Percentiles rank a stretch among this genome's conserved stretches.
phyloP scores from a whole-genome alignment of 176 grass and related monocot genomes.

The Raddia distichophylla region DNA sequence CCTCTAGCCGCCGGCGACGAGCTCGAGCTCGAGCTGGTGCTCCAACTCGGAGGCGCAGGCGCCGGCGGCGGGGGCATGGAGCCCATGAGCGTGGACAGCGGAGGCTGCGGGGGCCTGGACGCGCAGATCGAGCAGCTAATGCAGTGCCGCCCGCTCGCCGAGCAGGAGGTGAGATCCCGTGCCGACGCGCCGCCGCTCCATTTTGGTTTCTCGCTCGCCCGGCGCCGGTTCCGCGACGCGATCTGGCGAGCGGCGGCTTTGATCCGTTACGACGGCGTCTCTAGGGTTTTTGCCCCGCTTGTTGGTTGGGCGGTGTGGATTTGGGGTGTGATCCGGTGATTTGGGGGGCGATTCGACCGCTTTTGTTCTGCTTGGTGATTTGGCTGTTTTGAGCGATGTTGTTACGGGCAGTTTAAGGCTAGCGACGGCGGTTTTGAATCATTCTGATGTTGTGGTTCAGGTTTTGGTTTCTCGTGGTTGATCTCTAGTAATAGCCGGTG shows the following conservation, averaged over 20 bases:
- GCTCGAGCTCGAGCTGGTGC: slow-evolving; percentile 49
- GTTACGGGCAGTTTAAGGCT: not conserved
- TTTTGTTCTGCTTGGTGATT: slow-evolving; percentile 5
- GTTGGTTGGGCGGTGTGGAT: not conserved
- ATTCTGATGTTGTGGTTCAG: slow-evolving; percentile 18
- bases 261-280: slow-evolving; percentile 30
- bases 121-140: slow-evolving; percentile 95
- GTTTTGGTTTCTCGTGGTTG: slow-evolving; percentile 32
- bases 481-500: slow-evolving; percentile 19
- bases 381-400: not conserved
- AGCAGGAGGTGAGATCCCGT: slow-evolving; percentile 69
- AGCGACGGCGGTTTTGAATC: slow-evolving; percentile 12
- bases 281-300: slow-evolving; percentile 37
- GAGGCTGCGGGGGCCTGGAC: slow-evolving; percentile 69
- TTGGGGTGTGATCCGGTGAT: slow-evolving; percentile 30
- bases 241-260: slow-evolving; percentile 37
- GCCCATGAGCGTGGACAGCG: slow-evolving; percentile 58
- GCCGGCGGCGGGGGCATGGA: slow-evolving; percentile 28
- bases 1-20: slow-evolving; percentile 21
- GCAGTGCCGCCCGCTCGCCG: slow-evolving; percentile 97
- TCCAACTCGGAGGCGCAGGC: slow-evolving; percentile 15
- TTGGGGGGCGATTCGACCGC: not conserved
- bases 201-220: not conserved
- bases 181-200: not conserved
- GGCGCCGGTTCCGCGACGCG: not conserved